Conservation (phyloP, 2,329 filamentous ascomycete genomes). For the Emmonsiellopsis sp. region DNA sequence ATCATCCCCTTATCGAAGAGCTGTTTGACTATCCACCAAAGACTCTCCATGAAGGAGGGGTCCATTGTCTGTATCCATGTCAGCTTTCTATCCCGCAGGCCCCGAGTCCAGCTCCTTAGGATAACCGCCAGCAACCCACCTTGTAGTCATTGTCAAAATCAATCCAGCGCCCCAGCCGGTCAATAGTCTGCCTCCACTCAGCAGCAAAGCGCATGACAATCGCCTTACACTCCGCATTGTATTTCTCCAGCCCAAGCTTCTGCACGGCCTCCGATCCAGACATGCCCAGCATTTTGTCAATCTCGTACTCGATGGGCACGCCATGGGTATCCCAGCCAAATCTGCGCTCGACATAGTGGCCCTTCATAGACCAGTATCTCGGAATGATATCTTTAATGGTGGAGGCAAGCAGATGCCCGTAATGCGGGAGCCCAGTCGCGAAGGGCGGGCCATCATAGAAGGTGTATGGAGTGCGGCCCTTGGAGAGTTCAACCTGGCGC, state of each 20-base stretch:
- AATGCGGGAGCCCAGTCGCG: constrained; percentile 60
- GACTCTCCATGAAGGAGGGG: constrained; percentile 85
- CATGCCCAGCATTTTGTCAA: constrained; percentile 90
- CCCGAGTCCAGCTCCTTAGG: neutral
- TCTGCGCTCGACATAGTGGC: constrained; percentile 79
- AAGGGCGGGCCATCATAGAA: constrained; percentile 89
- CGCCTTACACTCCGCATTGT: constrained; percentile 82
- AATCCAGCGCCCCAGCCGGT: constrained; percentile 86
- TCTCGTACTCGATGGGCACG: constrained; percentile 91
- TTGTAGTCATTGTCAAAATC: constrained; percentile 98
- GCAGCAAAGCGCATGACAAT: constrained; percentile 86
- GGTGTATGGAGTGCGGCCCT: constrained; percentile 74
- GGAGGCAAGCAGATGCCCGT: constrained; percentile 73
- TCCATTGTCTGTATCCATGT: constrained; percentile 64
- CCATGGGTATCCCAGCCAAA: constrained; percentile 97
- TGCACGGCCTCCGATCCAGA: constrained; percentile 79
- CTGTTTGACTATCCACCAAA: constrained; percentile 96
- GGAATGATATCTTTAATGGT: constrained; percentile 98
- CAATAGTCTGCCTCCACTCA: constrained; percentile 83
- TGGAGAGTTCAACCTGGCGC: constrained; percentile 75
- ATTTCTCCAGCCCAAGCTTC: constrained; percentile 75
- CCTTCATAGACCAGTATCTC: constrained; percentile 96
- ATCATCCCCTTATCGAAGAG: constrained; percentile 82
- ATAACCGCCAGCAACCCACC: constrained; percentile 32
- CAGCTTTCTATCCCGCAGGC: constrained; percentile 1